These are phyloP conservation scores for Xylaria sp. DNA, from an alignment of 2,329 filamentous ascomycete genomes.

Conservation along the genomic window DNA sequence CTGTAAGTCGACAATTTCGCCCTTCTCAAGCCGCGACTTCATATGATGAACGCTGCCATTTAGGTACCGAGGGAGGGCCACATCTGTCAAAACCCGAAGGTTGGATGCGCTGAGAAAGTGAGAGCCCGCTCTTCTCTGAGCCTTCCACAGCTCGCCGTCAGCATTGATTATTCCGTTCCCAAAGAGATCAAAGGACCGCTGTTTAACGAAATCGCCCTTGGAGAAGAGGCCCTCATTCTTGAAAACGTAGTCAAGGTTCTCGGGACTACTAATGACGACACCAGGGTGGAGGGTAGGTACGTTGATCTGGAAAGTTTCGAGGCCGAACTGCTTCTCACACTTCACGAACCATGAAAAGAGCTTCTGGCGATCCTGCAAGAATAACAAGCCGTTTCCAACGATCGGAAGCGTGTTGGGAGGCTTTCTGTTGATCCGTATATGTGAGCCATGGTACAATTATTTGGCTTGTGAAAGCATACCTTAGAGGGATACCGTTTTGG, in stretches of 20 bases:
- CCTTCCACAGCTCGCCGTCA: constrained; percentile 71
- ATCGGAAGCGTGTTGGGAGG: constrained; percentile 65
- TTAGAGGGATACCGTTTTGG: constrained; percentile 50
- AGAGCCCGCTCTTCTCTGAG: constrained; percentile 71
- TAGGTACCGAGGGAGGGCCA: constrained; percentile 67
- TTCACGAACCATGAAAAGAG: constrained; percentile 72
- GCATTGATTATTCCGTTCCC: constrained; percentile 74
- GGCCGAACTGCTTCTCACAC: constrained; percentile 66
- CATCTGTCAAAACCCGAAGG: constrained; percentile 66
- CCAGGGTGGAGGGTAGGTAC: constrained; percentile 72
- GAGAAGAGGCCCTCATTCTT: constrained; percentile 69
- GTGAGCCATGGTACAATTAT: constrained; percentile 14
- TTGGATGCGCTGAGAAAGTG: constrained; percentile 69
- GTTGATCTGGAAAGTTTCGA: constrained; percentile 70
- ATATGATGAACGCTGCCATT: constrained; percentile 56
- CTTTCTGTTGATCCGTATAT: constrained; percentile 50
- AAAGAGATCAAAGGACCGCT: constrained; percentile 70
- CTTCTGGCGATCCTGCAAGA: constrained; percentile 68
- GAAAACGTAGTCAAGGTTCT: constrained; percentile 71
- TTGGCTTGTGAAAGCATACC: constrained; percentile 40
- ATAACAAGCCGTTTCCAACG: constrained; percentile 70
- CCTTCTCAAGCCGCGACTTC: constrained; percentile 44
- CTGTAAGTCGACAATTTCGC: constrained; percentile 64
- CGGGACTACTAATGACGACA: constrained; percentile 71
- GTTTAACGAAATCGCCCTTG: constrained; percentile 72